Conservation (phyloP, 2,329 filamentous ascomycete genomes). For the Rutstroemia sp. region DNA sequence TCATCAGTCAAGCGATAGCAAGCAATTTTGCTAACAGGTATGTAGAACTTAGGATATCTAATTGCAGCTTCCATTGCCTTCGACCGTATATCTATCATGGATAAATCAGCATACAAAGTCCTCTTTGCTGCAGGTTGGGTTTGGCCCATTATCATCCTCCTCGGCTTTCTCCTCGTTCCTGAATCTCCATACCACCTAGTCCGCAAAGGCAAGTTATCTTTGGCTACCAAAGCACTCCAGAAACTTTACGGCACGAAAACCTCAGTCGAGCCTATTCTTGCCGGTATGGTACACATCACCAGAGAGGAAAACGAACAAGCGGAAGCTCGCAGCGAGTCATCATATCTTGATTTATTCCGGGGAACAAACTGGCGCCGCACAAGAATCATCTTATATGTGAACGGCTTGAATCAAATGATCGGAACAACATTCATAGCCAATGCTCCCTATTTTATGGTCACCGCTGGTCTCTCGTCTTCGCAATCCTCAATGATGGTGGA, state of each 20-base stretch:
- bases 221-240: not conserved
- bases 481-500: conserved; percentile 1
- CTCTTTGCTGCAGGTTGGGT: not conserved
- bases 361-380: conserved; percentile 1
- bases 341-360: not conserved
- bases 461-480: not conserved
- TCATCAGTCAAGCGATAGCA: not conserved
- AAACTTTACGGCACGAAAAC: not conserved
- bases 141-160: not conserved
- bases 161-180: not conserved
- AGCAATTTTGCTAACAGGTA: not conserved
- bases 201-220: not conserved
- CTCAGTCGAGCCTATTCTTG: not conserved
- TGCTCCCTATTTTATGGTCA: conserved; percentile 1
- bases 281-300: not conserved
- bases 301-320: not conserved
- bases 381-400: not conserved
- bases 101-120: conserved; percentile 2
- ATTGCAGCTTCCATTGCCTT: conserved; percentile 3
- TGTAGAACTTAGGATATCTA: not conserved
- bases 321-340: not conserved
- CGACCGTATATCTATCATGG: not conserved
- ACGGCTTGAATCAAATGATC: conserved; percentile 2
- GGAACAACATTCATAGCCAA: not conserved
- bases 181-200: not conserved